Evolutionary conservation across 495 filamentous ascomycete genomes (phyloP), one percentile per base, ranked within the genome.

Genomic region (Aspergillus taichungensis): DNA sequence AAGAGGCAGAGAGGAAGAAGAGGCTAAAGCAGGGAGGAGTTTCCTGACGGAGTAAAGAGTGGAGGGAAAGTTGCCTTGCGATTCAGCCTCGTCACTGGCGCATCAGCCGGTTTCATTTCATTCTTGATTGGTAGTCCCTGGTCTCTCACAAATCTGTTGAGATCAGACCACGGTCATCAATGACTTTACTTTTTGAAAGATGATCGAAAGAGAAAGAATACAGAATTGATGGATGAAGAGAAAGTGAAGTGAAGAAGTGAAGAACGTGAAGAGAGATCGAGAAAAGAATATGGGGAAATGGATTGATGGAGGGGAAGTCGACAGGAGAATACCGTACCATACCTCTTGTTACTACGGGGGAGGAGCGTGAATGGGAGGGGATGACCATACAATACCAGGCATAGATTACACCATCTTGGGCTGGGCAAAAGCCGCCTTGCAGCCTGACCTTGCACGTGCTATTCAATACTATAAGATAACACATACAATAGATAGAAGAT

Each of bases 21-120:
- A 44, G 31, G 10, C 18, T 27, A 30, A 34, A 30, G 37, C 30
- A 37, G 7, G 12, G 37, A 40, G 13, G 34, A 56, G 32, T 3
- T 10, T 37, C 24, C 24, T 13, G 47, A n/a, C 30, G 35, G 45
- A 38, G 35, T 27, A 45, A 34, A 42, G 42, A 40, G 42, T 29
- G 34, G 28, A 46, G 42, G 8, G 13, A 41, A 54, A 37, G 47
- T 43, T 42, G 50, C 53, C 54, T 52, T 54, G 55, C 51, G 53
- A 57, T 50, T 61, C 55, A 57, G 58, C 58, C 58, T 61, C 50
- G 57, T 53, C 50, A 49, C 46, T 49, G 43, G 47, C 37, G 40
- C 36, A 49, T 53, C 47, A 47, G 45, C 50, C 29, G 12, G 43
- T 47, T 47, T 50, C 45, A 50, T n/a, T n/a, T n/a, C 46, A 54